These are phyloP conservation scores for Sporothrix phasma DNA, from an alignment of 2,329 filamentous ascomycete species.

Conservation along the genomic window DNA sequence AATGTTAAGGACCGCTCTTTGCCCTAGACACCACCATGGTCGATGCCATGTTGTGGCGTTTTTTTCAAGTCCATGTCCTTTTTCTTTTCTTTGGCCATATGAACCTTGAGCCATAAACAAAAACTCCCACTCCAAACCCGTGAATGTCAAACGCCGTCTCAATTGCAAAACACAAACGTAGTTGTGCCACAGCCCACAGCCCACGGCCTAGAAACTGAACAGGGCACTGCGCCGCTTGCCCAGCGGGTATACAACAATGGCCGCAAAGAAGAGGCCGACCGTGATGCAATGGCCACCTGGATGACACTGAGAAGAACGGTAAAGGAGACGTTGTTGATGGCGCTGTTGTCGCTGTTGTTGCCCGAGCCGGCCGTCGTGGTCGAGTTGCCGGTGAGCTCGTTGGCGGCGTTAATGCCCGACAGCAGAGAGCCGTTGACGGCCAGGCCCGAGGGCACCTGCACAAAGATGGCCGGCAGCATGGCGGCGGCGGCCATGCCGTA, in stretches of 20 bases:
- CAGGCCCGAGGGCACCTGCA: constrained; percentile 54
- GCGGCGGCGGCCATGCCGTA: constrained; percentile 76
- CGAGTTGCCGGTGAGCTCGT: constrained; percentile 41
- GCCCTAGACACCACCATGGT: neutral
- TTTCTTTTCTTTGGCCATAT: neutral
- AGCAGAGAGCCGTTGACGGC: constrained; percentile 50
- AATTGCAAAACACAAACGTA: neutral
- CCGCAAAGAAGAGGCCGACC: constrained; percentile 49
- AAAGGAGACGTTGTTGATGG: constrained; percentile 38
- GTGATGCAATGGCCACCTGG: constrained; percentile 52
- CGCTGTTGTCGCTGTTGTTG: constrained; percentile 6
- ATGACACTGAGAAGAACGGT: constrained; percentile 48
- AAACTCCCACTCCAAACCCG: neutral
- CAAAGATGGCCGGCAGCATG: constrained; percentile 79
- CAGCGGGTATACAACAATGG: constrained; percentile 44
- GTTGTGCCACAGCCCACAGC: no score
- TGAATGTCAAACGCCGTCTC: neutral
- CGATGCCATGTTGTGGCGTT: neutral
- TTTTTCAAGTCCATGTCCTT: neutral
- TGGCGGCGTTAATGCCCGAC: constrained; percentile 46
- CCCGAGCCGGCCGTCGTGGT: constrained; percentile 24
- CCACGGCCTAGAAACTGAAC: constrained; percentile 37
- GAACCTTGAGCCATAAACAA: no score
- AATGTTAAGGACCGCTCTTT: neutral
- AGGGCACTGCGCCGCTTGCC: constrained; percentile 49